Base-by-base conservation (phyloP, 192 early-diverging fungal genomes). In the Linnemannia schmuckeri region DNA sequence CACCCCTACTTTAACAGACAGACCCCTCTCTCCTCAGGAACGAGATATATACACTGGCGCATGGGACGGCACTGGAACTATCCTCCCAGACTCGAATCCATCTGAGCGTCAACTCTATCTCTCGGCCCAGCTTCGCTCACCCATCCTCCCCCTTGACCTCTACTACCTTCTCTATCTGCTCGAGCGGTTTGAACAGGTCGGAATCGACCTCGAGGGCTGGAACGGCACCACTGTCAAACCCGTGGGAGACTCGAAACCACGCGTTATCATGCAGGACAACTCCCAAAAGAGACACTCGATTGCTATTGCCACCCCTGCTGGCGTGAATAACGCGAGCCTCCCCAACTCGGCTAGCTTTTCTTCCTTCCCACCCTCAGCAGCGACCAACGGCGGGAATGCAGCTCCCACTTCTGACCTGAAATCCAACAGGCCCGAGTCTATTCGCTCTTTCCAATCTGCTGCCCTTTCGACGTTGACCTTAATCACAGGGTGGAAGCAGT, bases 401-500 rank as follows among this genome's bases (percentile, higher is more conserved):
- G 57, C 9, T 70, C 2, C 76, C 0, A 38, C 55, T 40, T 37
- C 42, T 12, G 47, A 68, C 15, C 0, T 15, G 20, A 61, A 68
- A 12, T 70, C 68, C 10, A 52, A 33, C 13, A 69, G 84, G 3
- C 85, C 85, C 0, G 83, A 84, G 52, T 89, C 90, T 44, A 79
- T 88, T 52, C 85, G 81, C 3, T 90, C 89, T 2, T 82, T 89
- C 22, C 89, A 84, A 17, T 89, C 88, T 4, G 81, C 85, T 0
- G 88, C 89, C n/a, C 85, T 89, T 17, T 88, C 89, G 12, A 89
- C 89, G 0, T 74, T 90, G 35, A 87, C 89, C 1, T 52, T 88
- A 2, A 87, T 89, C 71, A 84, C 89, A 7, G 88, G 88, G 27
- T 90, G 89, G 89, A 81, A 89, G 69, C 85, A 88, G 49, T 90